A percentile compares a stretch with the other conserved stretches of the same genome.
phyloP scores from a whole-genome alignment of 2,329 filamentous ascomycete species.

The Nakataea oryzae region DNA sequence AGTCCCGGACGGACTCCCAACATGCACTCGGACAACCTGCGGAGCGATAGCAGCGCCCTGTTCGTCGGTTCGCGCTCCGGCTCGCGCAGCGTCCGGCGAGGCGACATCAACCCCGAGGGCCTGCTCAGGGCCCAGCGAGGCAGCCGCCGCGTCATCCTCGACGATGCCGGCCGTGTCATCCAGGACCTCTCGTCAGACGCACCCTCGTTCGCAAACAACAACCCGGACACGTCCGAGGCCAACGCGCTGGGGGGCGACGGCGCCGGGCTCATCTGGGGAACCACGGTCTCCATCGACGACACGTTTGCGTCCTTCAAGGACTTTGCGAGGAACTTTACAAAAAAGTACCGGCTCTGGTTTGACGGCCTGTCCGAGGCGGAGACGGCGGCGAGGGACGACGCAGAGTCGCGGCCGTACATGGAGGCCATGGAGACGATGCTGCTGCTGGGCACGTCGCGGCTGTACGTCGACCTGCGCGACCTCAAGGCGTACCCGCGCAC shows the following conservation, averaged over 20 bases:
- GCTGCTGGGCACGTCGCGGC: conserved; percentile 67
- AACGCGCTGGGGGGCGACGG: conserved; percentile 75
- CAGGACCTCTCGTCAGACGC: conserved; percentile 49
- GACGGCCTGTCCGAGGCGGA: conserved; percentile 76
- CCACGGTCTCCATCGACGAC: conserved; percentile 88
- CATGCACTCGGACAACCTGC: conserved; percentile 54
- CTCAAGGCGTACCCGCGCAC: conserved; percentile 89
- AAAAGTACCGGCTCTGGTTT: conserved; percentile 86
- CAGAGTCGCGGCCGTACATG: conserved; percentile 72
- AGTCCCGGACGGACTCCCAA: conserved; percentile 58
- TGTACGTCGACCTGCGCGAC: conserved; percentile 84
- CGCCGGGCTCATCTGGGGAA: conserved; percentile 88
- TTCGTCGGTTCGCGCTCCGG: conserved; percentile 62
- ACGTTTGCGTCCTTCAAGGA: conserved; percentile 82
- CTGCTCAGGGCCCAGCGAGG: conserved; percentile 43
- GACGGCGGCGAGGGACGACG: conserved; percentile 56
- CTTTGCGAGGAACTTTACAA: conserved; percentile 83
- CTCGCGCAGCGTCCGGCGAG: conserved; percentile 52
- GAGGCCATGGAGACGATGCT: conserved; percentile 86
- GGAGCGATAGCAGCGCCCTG: conserved; percentile 75
- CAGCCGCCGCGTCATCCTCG: conserved; percentile 45
- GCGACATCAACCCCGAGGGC: conserved; percentile 79
- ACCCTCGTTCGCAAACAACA: conserved; percentile 48
- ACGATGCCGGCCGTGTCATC: conserved; percentile 47
- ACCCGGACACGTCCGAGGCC: conserved; percentile 86